Evolutionary conservation across 2,329 filamentous ascomycete genomes (phyloP), one percentile per base, ranked within the genome.

Genomic region (Botrytis fragariae): DNA sequence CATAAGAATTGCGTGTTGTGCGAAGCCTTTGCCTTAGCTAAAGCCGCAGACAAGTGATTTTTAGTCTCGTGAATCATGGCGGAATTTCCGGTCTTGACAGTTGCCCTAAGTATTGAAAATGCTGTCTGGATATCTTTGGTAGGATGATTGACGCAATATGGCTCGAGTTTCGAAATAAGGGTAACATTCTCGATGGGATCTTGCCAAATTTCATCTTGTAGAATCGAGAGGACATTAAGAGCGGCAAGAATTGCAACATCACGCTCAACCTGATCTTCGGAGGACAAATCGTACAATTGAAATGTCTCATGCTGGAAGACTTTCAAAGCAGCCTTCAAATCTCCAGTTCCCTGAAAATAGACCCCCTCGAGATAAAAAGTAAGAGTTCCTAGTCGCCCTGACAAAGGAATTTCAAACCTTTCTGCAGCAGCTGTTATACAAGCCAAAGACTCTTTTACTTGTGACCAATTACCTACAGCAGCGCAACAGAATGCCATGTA

Each of bases 1-100:
- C 91, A 91, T n/a, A 94, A 87, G 71, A 95, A 91, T 76, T 97
- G 92, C 44, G 89, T 89, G 80, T 97, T 97, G 72, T 86, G 86
- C 14, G 92, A 90, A 12, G 85, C 85, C 76, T 91, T 91, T 20
- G 93, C 91, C 4, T 90, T 89, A 57, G 87, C 87, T 60, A 97
- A 87, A 3, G 94, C 92, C 57, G 87, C 86, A 74, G 93, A 90
- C 71, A 98, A 91, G 79, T 92, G 90, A 59, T 91, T 88, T 82
- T 97, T 98, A 72, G 92, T 91, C 75, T 92, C 89, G 74, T 93
- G 90, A 75, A 96, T 91, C 39, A 91, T 88, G 68, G 86, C 88
- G 77, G 83, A 89, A 80, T 84, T 91, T 79, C 87, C 85, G 1
- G 88, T 89, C 65, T 87, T 84, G 9, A 92, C 87, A 3, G 91